phyloP scores from a whole-genome alignment of 495 filamentous ascomycete species.

The Viridothelium virens region DNA sequence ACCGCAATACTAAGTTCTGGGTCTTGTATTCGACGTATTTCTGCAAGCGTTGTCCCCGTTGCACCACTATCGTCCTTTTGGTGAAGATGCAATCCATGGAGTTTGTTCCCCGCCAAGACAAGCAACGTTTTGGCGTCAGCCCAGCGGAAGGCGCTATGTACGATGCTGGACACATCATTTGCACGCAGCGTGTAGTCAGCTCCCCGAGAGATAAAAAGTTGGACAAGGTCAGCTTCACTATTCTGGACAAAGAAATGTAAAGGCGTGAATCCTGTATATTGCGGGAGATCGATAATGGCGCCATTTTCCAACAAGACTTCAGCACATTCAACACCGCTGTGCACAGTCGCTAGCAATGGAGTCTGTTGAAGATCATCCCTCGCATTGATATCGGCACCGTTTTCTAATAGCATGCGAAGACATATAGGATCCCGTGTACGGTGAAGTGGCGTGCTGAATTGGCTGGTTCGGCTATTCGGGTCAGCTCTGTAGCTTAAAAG shows the following conservation, averaged over 20 bases:
- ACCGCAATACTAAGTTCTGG: neutral
- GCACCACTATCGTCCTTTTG: neutral
- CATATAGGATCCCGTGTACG: neutral
- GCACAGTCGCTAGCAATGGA: neutral
- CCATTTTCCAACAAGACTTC: neutral
- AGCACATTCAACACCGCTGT: neutral
- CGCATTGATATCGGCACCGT: neutral
- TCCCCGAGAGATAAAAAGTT: neutral
- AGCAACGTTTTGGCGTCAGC: neutral
- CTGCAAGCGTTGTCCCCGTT: neutral
- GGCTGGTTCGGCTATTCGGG: neutral
- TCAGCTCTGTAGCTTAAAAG: neutral
- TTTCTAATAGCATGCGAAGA: neutral
- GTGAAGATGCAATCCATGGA: neutral
- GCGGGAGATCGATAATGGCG: neutral
- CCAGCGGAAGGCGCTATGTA: neutral
- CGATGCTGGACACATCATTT: neutral
- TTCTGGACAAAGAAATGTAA: neutral
- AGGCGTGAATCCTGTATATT: neutral
- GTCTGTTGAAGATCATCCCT: neutral
- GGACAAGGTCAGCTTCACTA: neutral
- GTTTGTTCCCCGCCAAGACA: neutral
- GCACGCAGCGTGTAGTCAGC: neutral
- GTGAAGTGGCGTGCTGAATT: neutral
- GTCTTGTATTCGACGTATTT: neutral